Conservation (phyloP, 225 moss, liverwort and hornwort genomes). For the Takakia lepidozioides region DNA sequence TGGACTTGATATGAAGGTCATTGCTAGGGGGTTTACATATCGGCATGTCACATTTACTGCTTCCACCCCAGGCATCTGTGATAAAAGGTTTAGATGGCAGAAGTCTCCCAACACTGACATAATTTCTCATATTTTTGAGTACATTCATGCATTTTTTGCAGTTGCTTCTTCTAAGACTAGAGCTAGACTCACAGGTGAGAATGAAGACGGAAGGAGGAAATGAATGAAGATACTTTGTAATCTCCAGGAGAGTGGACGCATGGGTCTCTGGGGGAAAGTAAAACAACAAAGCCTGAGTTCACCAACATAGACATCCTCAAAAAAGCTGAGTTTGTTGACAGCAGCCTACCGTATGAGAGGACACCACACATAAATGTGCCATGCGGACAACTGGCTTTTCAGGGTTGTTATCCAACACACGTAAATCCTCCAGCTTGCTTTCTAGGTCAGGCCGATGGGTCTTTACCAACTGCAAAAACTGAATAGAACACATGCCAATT, state of each 20-base stretch:
- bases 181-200: background rate
- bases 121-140: too few relatives aligned
- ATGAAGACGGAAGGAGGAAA: constrained; percentile 10
- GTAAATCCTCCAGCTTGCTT: constrained; percentile 24
- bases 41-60: too few relatives aligned
- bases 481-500: constrained; percentile 73
- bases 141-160: background rate
- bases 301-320: constrained; percentile 72
- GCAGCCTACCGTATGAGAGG: constrained; percentile 33
- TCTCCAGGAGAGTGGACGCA: constrained; percentile 22
- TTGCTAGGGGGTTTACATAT: too few relatives aligned
- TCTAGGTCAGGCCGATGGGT: constrained; percentile 33
- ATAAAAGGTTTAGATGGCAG: too few relatives aligned
- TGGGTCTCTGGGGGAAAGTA: constrained; percentile 50
- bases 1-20: too few relatives aligned
- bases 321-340: too few relatives aligned
- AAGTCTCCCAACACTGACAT: too few relatives aligned
- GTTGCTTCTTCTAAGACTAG: background rate
- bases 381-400: constrained; percentile 44
- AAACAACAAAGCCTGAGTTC: constrained; percentile 50
- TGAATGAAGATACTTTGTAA: too few relatives aligned
- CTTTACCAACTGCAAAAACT: constrained; percentile 30
- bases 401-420: constrained; percentile 34
- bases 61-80: too few relatives aligned
- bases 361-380: constrained; percentile 45